Evolutionary conservation across 768 basidiomycete genomes (phyloP).

Genomic region (Lyophyllum decastes): DNA sequence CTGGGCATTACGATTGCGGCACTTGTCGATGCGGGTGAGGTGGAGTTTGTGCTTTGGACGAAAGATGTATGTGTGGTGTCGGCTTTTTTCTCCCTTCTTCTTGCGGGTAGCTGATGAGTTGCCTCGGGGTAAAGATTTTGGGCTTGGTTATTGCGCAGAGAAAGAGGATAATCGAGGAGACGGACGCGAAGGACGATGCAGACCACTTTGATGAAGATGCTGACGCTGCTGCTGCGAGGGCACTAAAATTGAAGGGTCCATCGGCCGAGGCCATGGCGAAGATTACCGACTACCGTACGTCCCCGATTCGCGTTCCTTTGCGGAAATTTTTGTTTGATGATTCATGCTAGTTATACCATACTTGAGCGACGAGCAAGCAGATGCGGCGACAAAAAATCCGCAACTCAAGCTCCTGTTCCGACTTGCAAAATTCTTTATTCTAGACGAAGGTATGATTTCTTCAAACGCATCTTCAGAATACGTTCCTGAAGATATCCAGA

Average conservation of each 20-base stretch:
- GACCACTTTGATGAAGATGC: constrained; percentile 29
- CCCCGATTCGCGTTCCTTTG: not conserved
- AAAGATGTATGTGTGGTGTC: constrained; percentile 62
- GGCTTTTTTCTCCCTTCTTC: not conserved
- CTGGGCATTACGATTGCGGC: constrained; percentile 82
- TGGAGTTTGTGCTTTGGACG: constrained; percentile 74
- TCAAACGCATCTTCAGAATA: not conserved
- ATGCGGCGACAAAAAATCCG: constrained; percentile 76
- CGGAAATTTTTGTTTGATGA: not conserved
- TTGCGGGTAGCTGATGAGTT: constrained; percentile 1
- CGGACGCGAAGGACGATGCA: constrained; percentile 35
- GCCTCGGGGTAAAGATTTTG: constrained; percentile 50
- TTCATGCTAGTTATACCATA: constrained; percentile 67
- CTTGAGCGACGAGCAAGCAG: constrained; percentile 69
- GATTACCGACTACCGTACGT: constrained; percentile 77
- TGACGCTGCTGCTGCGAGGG: constrained; percentile 13
- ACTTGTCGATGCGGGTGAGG: constrained; percentile 66
- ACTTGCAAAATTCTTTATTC: constrained; percentile 68
- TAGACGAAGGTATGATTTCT: constrained; percentile 58
- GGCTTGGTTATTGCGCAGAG: constrained; percentile 59
- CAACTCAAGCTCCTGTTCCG: constrained; percentile 86
- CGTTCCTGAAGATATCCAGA: constrained; percentile 33
- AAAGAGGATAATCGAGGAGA: constrained; percentile 60
- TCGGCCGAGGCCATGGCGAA: constrained; percentile 72
- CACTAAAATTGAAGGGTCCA: constrained; percentile 38